phyloP scores from a whole-genome alignment of 805 yeast genomes.

The Candida railenensis region DNA sequence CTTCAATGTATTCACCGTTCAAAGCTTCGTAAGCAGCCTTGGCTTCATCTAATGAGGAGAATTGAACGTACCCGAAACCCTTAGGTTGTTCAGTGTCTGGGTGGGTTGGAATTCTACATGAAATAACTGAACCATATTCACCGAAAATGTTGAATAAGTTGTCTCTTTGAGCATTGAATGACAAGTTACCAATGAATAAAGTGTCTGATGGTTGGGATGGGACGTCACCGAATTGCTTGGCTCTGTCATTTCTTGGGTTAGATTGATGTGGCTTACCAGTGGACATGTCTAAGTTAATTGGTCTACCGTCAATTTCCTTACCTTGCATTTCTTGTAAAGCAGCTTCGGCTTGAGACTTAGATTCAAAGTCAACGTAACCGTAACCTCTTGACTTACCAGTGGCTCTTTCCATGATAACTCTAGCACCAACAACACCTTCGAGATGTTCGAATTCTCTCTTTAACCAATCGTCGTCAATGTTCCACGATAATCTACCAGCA shows the following conservation, averaged over 20 bases:
- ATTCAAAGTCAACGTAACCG: slow-evolving; percentile 93
- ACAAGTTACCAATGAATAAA: slow-evolving; percentile 91
- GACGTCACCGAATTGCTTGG: slow-evolving; percentile 85
- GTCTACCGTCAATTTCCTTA: slow-evolving; percentile 94
- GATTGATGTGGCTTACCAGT: slow-evolving; percentile 72
- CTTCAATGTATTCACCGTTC: slow-evolving; percentile 86
- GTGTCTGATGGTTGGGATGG: slow-evolving; percentile 94
- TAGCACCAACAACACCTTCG: slow-evolving; percentile 84
- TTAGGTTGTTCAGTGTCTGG: slow-evolving; percentile 99
- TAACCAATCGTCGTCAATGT: slow-evolving; percentile 93
- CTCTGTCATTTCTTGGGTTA: slow-evolving; percentile 68
- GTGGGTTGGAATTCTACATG: slow-evolving; percentile 95
- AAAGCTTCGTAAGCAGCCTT: slow-evolving; percentile 80
- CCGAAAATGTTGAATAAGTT: slow-evolving; percentile 69
- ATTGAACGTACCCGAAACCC: slow-evolving; percentile 98
- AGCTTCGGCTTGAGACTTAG: slow-evolving; percentile 75
- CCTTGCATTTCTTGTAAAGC: slow-evolving; percentile 87
- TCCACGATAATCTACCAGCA: slow-evolving; percentile 98
- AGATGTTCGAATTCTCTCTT: slow-evolving; percentile 75
- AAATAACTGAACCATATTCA: slow-evolving; percentile 76
- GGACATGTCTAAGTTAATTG: slow-evolving; percentile 90
- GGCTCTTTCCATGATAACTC: slow-evolving; percentile 91
- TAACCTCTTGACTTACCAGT: slow-evolving; percentile 94
- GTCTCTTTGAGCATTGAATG: slow-evolving; percentile 87
- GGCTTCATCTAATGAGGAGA: slow-evolving; percentile 83